Percentiles rank a stretch among this genome's conserved stretches.
Evolutionary conservation across 352 stramenopile genomes (phyloP).

Genomic region (Globisporangium polare): DNA sequence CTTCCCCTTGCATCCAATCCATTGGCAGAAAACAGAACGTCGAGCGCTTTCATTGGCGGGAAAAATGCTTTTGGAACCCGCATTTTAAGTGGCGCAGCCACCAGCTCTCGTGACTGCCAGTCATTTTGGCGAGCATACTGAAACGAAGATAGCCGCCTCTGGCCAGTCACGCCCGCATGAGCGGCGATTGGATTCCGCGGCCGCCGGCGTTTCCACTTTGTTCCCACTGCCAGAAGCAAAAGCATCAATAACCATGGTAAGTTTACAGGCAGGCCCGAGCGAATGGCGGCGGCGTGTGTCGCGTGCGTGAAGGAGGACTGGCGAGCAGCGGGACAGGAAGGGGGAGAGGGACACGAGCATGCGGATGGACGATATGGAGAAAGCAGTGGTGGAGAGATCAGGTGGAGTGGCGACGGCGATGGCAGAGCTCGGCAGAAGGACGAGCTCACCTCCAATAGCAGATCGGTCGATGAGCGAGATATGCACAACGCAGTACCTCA

Average conservation of each 20-base stretch:
- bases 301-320: background rate
- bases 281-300: background rate
- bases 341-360: too few species aligned
- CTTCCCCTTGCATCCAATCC: too few species aligned
- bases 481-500: too few species aligned
- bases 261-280: slow-evolving; percentile 17
- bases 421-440: too few species aligned
- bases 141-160: slow-evolving; percentile 45
- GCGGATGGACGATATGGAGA: too few species aligned
- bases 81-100: slow-evolving; percentile 31
- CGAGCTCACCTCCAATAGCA: too few species aligned
- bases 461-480: too few species aligned
- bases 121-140: slow-evolving; percentile 72
- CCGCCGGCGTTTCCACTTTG: slow-evolving; percentile 52
- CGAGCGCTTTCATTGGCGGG: too few species aligned
- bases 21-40: too few species aligned
- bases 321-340: background rate
- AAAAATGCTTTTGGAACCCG: too few species aligned
- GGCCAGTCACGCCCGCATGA: slow-evolving; percentile 24
- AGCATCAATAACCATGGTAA: slow-evolving; percentile 84
- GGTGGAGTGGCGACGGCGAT: too few species aligned
- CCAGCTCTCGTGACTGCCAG: slow-evolving; percentile 65
- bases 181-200: slow-evolving; percentile 15
- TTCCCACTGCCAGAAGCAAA: slow-evolving; percentile 82
- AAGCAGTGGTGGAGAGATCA: too few species aligned